phyloP scores from a whole-genome alignment of 345 rosid genomes.

The Geranium rotundifolium region DNA sequence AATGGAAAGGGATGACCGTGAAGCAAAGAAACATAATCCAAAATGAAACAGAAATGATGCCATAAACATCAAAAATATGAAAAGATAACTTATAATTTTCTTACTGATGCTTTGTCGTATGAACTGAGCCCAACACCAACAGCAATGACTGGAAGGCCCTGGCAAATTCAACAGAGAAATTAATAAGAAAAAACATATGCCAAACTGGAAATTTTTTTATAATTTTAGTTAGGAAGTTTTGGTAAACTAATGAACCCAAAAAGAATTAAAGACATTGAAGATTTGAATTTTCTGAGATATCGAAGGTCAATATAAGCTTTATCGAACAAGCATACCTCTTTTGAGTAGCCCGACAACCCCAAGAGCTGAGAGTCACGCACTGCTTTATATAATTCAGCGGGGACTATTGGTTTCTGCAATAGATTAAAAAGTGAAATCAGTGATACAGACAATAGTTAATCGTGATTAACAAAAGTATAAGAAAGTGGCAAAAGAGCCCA shows the following conservation, averaged over 20 bases:
- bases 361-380: conserved; percentile 86
- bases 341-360: conserved; percentile 86
- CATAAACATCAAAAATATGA: neutral
- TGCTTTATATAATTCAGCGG: conserved; percentile 64
- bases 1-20: too few relatives aligned
- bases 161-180: neutral
- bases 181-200: neutral
- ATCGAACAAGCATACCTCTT: conserved; percentile 48
- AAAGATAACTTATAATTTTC: conserved; percentile 5
- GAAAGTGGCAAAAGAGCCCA: neutral
- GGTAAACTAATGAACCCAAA: neutral
- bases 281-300: neutral
- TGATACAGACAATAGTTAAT: conserved; percentile 3
- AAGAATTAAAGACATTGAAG: neutral
- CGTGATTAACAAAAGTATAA: neutral
- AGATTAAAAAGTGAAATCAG: conserved; percentile 4
- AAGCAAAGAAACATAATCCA: neutral
- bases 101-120: conserved; percentile 90
- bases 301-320: conserved; percentile 1
- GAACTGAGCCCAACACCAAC: conserved; percentile 86
- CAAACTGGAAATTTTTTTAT: neutral
- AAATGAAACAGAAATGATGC: neutral
- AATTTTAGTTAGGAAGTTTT: neutral
- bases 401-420: conserved; percentile 74
- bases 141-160: conserved; percentile 96